A percentile compares a stretch with the other conserved stretches of the same genome.
phyloP scores from a whole-genome alignment of 139 green algal genomes.

The Picochlorum sp. region DNA sequence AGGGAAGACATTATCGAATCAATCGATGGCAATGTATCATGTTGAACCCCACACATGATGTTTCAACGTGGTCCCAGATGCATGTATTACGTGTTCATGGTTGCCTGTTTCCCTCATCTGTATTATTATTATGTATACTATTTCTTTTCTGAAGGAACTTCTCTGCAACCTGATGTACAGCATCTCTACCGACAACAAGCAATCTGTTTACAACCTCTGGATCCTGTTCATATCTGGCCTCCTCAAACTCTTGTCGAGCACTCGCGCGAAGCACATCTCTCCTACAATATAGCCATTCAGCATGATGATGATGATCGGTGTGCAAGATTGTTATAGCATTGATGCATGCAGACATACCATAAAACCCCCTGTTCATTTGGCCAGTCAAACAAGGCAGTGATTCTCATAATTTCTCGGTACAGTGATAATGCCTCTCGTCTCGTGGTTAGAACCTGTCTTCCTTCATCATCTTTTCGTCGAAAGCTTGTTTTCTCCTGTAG shows the following conservation, averaged over 20 bases:
- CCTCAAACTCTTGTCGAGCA: slow-evolving; percentile 41
- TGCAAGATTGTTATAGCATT: background rate
- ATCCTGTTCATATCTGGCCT: slow-evolving; percentile 27
- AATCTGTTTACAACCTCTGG: slow-evolving; percentile 38
- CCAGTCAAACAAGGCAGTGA: slow-evolving; percentile 15
- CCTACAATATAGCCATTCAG: slow-evolving; percentile 12
- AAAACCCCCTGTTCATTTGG: background rate
- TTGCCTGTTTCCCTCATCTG: background rate
- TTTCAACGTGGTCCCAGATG: too few species aligned
- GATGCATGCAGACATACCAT: slow-evolving; percentile 2
- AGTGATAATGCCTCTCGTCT: slow-evolving; percentile 12
- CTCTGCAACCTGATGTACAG: slow-evolving; percentile 23
- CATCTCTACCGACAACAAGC: slow-evolving; percentile 40
- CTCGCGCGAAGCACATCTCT: slow-evolving; percentile 36
- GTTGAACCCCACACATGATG: too few species aligned
- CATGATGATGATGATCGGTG: too few species aligned
- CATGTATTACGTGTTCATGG: too few species aligned
- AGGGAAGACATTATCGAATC: background rate
- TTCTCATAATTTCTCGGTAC: slow-evolving; percentile 16
- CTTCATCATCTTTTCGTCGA: background rate
- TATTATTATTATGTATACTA: background rate
- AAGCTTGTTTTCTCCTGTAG: slow-evolving; percentile 4
- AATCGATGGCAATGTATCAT: too few species aligned
- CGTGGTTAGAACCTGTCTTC: slow-evolving; percentile 3
- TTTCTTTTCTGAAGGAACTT: slow-evolving; percentile 5